Base-by-base conservation (phyloP, 1,284 basidiomycete genomes). In the Boletellus sp. region DNA sequence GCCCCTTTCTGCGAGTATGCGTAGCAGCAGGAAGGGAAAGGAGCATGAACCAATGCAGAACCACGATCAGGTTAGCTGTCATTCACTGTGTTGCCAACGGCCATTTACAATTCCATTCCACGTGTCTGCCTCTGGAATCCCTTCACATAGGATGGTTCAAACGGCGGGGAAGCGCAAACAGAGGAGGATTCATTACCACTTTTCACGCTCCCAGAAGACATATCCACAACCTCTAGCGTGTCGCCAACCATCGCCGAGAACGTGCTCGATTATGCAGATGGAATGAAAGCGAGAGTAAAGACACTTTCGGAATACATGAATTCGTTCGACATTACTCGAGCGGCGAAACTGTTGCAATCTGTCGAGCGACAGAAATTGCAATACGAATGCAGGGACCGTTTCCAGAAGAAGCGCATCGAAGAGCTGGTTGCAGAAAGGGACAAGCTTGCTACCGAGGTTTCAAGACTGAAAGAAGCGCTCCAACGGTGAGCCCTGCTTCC, bases 221-320 rank as follows among this genome's bases (percentile, higher is more conserved):
- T 21, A 6, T 36, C 47, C 11, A 44, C 50, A 3, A 23, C 29
- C 5, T 36, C 53, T 6, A 48, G 56, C 9, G 53, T 25, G 26
- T 65, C 59, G 9, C 62, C 59, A 8, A 65, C 62, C 1, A 48
- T 13, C 10, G 60, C 60, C 5, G 59, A 65, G 11, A 63, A 63
- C 14, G 49, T 63, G 29, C 42, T 63, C 4, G 59, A 60, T 35
- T 60, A 57, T 13, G 42, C 45, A 1, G 45, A 53, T 9, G 62
- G 62, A 11, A 23, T 61, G 36, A 65, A 47, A 38, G 47, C 11
- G 13, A 57, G 60, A 36, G 48, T 63, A 39, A 64, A 59, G 43
- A 53, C 43, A 3, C 53, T 60, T 29, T 44, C 43, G 1, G 59
- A 61, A 40, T 60, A 60, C 34, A 55, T 65, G 60, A 43, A 57